These are phyloP conservation scores for Beauveria scarabaeidicola DNA, from an alignment of 2,329 filamentous ascomycete genomes.

Conservation along the genomic window DNA sequence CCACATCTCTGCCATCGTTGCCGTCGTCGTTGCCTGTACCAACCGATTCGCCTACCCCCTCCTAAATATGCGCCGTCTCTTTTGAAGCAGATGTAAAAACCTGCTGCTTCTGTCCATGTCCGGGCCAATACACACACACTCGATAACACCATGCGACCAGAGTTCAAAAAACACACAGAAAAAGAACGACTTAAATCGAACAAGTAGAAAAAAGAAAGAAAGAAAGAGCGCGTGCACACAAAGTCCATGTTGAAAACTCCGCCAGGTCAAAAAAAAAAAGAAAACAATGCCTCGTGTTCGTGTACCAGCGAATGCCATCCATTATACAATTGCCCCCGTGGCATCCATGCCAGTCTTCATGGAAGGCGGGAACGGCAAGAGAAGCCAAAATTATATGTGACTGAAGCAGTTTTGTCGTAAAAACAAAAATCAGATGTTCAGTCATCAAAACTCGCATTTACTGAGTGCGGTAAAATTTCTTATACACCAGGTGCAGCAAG, in stretches of 20 bases:
- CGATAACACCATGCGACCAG: slow-evolving; percentile 2
- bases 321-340: slow-evolving; percentile 2
- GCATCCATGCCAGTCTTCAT: background rate
- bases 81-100: background rate
- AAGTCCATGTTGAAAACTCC: background rate
- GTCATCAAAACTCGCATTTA: slow-evolving; percentile 23
- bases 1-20: background rate
- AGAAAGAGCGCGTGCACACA: background rate
- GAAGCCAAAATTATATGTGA: background rate
- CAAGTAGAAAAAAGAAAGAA: background rate
- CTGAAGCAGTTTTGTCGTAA: background rate
- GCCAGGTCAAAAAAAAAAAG: background rate
- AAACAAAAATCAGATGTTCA: background rate
- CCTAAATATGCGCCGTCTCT: slow-evolving; percentile 1
- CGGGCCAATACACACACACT: background rate
- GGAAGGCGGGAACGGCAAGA: background rate
- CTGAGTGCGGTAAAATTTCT: slow-evolving; percentile 87
- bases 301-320: slow-evolving; percentile 1
- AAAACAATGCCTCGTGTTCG: background rate
- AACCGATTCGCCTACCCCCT: background rate
- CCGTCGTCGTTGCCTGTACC: background rate
- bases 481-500: slow-evolving; percentile 92
- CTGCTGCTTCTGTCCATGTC: background rate
- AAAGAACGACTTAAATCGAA: background rate
- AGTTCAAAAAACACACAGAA: background rate